phyloP scores from a whole-genome alignment of 2,329 filamentous ascomycete genomes.

The Curvularia sp. region DNA sequence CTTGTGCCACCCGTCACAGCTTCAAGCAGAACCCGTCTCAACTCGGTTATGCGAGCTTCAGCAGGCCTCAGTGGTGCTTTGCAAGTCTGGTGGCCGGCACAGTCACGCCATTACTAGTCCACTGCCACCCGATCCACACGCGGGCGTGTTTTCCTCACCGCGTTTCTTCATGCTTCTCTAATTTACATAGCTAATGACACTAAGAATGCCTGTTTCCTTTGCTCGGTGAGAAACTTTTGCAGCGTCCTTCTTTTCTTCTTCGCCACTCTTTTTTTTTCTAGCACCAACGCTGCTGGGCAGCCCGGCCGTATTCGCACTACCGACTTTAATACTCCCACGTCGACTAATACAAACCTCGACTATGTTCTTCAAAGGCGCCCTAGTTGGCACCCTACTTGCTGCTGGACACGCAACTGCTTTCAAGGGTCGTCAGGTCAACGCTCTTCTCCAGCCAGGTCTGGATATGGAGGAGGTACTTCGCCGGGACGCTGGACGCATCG shows the following conservation, averaged over 20 bases:
- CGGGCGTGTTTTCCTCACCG: constrained; percentile 27
- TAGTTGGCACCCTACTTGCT: constrained; percentile 44
- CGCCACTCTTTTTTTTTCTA: constrained; percentile 37
- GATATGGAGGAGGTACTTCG: constrained; percentile 45
- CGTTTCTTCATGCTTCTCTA: constrained; percentile 32
- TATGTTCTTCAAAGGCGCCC: constrained; percentile 45
- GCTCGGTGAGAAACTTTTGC: constrained; percentile 31
- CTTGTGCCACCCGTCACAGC: constrained; percentile 43
- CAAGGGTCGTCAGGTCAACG: constrained; percentile 34
- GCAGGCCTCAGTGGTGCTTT: constrained; percentile 40
- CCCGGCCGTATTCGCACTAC: constrained; percentile 33
- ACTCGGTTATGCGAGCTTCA: constrained; percentile 36
- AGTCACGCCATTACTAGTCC: constrained; percentile 44
- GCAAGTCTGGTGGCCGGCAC: constrained; percentile 31
- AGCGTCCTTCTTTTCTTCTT: constrained; percentile 40
- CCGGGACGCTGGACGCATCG: constrained; percentile 45
- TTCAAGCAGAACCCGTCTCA: constrained; percentile 45
- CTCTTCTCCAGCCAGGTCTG: constrained; percentile 39
- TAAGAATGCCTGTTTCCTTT: constrained; percentile 42
- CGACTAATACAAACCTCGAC: constrained; percentile 39
- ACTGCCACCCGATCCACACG: constrained; percentile 25
- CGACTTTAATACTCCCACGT: constrained; percentile 46
- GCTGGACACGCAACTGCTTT: constrained; percentile 43
- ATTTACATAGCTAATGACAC: constrained; percentile 40
- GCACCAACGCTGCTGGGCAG: constrained; percentile 49